Evolutionary conservation across 2,329 filamentous ascomycete genomes (phyloP), one percentile per base, ranked within the genome.

Genomic region (Trichoderma sp.): DNA sequence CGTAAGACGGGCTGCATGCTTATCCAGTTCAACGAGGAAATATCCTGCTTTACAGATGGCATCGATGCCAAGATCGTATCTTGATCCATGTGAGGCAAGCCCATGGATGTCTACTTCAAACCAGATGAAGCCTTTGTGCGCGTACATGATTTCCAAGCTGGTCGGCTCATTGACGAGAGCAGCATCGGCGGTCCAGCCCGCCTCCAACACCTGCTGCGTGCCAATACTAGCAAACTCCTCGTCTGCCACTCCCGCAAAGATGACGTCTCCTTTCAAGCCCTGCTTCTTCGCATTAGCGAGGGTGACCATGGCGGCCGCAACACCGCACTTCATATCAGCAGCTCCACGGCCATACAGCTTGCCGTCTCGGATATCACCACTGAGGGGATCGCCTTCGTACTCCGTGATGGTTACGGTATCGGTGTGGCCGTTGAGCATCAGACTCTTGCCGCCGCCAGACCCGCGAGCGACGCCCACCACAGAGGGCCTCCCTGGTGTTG

Each of bases 391-490:
- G 2, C 76, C 77, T 1, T 82, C 81, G 68, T 86, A 86, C 2
- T 83, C 83, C 5, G 77, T 72, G 0, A 83, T 71, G 6, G 81
- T 86, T 5, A 86, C 85, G 0, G 85, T 87, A 65, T 87, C 84
- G 1, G 83, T 79, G 69, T 87, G 85, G 0, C 85, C 84, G 28
- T 86, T 86, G 51, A 87, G 76, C 81, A 86, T 85, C 5, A 86
- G 72, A 1, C 76, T 82, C 68, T 82, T 82, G 5, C 83, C 84
- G 0, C 77, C 80, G 0, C 84, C 84, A 0, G 75, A 77, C 2
- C 85, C 85, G 3, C 81, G 79, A 1, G 81, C 76, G 1, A 86
- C 75, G 0, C 83, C 84, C 3, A 87, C 77, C 0, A 87, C 77
- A 0, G 85, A 87, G 1, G 85, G 85, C 0, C 85, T 79, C 0